These are phyloP conservation scores for Calcarisporium arbuscula DNA, from an alignment of 2,329 filamentous ascomycete genomes.

Conservation along the genomic window DNA sequence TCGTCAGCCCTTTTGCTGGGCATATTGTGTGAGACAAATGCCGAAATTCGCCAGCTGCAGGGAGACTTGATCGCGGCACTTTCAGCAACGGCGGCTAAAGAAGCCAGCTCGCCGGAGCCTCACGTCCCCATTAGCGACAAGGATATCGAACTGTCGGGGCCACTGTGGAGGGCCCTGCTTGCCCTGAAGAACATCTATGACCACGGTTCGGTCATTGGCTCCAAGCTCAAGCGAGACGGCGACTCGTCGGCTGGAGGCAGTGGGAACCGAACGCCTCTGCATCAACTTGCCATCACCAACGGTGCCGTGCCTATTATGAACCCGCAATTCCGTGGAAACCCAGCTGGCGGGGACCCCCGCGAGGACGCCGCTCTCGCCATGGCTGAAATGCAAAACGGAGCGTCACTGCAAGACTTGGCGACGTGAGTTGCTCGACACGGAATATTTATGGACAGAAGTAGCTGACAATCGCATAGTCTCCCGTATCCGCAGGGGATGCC, in stretches of 20 bases:
- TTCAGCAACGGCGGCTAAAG: constrained; percentile 58
- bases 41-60: constrained; percentile 56
- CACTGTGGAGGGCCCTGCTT: constrained; percentile 52
- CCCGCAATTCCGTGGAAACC: constrained; percentile 19
- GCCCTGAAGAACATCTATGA: constrained; percentile 62
- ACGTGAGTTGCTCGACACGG: constrained; percentile 23
- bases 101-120: constrained; percentile 46
- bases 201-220: constrained; percentile 51
- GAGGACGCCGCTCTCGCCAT: constrained; percentile 59
- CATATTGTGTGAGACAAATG: constrained; percentile 57
- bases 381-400: constrained; percentile 58
- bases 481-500: constrained; percentile 33
- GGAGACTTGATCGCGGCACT: constrained; percentile 58
- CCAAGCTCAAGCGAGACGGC: constrained; percentile 42
- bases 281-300: constrained; percentile 17
- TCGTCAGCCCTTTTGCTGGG: constrained; percentile 59
- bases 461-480: constrained; percentile 18
- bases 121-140: constrained; percentile 50
- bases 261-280: constrained; percentile 36
- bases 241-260: constrained; percentile 39
- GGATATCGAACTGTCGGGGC: constrained; percentile 57
- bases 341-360: constrained; percentile 41
- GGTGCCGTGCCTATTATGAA: constrained; percentile 17
- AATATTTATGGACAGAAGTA: background rate
- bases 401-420: constrained; percentile 38